Percentiles rank a stretch among this genome's conserved stretches.
These are phyloP conservation scores for Aspergillus haitiensis DNA, from an alignment of 495 filamentous ascomycete genomes.

Conservation along the genomic window DNA sequence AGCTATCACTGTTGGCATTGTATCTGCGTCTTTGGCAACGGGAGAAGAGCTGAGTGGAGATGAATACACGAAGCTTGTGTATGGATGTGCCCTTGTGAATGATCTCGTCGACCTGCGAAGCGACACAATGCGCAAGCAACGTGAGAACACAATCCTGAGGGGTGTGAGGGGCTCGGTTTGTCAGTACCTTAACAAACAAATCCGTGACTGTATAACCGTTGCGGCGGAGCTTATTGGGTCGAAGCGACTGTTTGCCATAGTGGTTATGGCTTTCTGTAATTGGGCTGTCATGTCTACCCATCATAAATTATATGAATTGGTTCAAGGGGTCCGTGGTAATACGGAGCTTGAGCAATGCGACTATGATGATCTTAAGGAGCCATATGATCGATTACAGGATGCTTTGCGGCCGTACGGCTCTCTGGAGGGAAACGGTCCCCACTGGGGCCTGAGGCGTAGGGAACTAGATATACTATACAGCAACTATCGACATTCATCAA, in stretches of 20 bases:
- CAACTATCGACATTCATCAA: constrained; percentile 11
- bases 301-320: constrained; percentile 28
- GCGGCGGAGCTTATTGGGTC: constrained; percentile 7
- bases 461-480: constrained; percentile 25
- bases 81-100: constrained; percentile 22
- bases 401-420: constrained; percentile 25
- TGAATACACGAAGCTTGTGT: constrained; percentile 6
- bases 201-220: constrained; percentile 15
- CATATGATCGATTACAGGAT: constrained; percentile 20
- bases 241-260: constrained; percentile 15
- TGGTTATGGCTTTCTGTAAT: constrained; percentile 28
- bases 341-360: constrained; percentile 9
- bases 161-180: constrained; percentile 23
- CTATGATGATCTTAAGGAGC: constrained; percentile 13
- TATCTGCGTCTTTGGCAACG: constrained; percentile 19
- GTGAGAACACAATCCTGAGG: constrained; percentile 26
- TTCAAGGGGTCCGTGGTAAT: constrained; percentile 9
- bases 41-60: constrained; percentile 15
- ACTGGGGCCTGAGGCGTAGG: constrained; percentile 5
- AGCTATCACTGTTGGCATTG: constrained; percentile 12
- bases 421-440: constrained; percentile 17
- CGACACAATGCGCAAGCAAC: constrained; percentile 24
- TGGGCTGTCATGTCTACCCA: constrained; percentile 28
- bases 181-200: constrained; percentile 19
- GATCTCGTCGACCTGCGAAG: constrained; percentile 28